These are phyloP conservation scores for Torrubiellomyces zombiae DNA, from an alignment of 2,329 filamentous ascomycete genomes.

Conservation along the genomic window DNA sequence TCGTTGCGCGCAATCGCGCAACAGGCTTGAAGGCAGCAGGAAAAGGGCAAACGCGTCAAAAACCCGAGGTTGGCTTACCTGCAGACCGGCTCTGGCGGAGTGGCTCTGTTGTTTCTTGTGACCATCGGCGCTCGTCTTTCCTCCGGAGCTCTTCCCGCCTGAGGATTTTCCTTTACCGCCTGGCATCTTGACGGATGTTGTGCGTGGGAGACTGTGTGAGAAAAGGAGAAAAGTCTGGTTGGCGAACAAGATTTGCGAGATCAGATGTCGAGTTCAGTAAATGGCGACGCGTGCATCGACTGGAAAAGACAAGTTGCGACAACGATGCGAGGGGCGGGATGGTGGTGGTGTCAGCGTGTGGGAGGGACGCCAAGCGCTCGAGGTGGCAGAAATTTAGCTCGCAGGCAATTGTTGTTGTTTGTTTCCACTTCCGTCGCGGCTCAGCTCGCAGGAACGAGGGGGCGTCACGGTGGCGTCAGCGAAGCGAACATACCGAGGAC, in stretches of 20 bases:
- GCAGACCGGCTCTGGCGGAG: slow-evolving; percentile 84
- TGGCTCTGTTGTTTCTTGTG: slow-evolving; percentile 87
- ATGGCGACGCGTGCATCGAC: no score
- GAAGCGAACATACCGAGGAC: no score
- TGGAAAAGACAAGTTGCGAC: slow-evolving; percentile 2
- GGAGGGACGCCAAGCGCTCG: slow-evolving; percentile 4
- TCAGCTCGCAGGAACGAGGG: no score
- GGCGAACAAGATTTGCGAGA: background rate
- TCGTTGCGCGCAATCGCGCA: no score
- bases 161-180: slow-evolving; percentile 90
- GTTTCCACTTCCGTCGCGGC: no score
- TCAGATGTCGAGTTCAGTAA: background rate
- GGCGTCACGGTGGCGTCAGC: no score
- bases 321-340: background rate
- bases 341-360: slow-evolving; percentile 2
- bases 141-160: slow-evolving; percentile 75
- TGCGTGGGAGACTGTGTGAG: background rate
- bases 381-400: slow-evolving; percentile 9
- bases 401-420: slow-evolving; percentile 6
- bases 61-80: slow-evolving; percentile 59
- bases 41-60: no score
- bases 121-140: slow-evolving; percentile 50
- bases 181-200: slow-evolving; percentile 29
- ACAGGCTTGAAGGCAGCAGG: no score
- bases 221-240: slow-evolving; percentile 1